Evolutionary conservation across 1,139 yeast species (phyloP).

Genomic region (Diutina rugosa): DNA sequence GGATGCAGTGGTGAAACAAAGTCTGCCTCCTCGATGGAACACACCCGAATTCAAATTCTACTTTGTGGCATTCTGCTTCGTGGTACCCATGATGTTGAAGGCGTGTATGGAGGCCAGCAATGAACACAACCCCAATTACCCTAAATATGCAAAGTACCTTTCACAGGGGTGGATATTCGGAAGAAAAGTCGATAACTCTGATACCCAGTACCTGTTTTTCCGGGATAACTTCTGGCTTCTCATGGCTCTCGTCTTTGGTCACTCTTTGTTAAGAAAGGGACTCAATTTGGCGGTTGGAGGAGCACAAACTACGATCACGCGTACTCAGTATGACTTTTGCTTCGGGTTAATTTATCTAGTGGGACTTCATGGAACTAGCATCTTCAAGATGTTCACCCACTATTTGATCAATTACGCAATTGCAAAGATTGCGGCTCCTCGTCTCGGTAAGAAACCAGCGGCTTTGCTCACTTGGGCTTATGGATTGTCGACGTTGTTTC

Average conservation of each 20-base stretch:
- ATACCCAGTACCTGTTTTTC: conserved; percentile 77
- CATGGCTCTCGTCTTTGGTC: conserved; percentile 38
- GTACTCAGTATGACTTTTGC: conserved; percentile 51
- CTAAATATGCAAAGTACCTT: conserved; percentile 44
- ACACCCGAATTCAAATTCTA: conserved; percentile 66
- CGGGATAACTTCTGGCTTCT: conserved; percentile 65
- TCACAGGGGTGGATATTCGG: conserved; percentile 70
- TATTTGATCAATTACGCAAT: conserved; percentile 41
- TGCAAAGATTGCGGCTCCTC: conserved; percentile 25
- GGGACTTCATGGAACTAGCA: conserved; percentile 71
- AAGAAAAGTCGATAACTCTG: conserved; percentile 79
- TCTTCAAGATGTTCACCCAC: conserved; percentile 48
- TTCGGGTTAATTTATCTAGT: conserved; percentile 63
- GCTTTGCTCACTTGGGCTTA: conserved; percentile 52
- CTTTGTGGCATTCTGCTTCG: conserved; percentile 43
- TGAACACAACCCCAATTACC: conserved; percentile 67
- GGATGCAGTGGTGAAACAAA: conserved; percentile 30
- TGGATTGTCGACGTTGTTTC: conserved; percentile 61
- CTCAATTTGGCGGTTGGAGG: background rate
- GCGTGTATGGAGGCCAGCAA: conserved; percentile 77
- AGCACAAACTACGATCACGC: conserved; percentile 11
- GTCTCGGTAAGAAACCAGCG: conserved; percentile 14
- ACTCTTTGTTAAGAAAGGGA: conserved; percentile 34
- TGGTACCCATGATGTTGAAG: conserved; percentile 71
- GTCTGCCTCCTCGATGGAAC: conserved; percentile 50